phyloP scores from a whole-genome alignment of 306 rosid species.

The Quercus engelmannii region DNA sequence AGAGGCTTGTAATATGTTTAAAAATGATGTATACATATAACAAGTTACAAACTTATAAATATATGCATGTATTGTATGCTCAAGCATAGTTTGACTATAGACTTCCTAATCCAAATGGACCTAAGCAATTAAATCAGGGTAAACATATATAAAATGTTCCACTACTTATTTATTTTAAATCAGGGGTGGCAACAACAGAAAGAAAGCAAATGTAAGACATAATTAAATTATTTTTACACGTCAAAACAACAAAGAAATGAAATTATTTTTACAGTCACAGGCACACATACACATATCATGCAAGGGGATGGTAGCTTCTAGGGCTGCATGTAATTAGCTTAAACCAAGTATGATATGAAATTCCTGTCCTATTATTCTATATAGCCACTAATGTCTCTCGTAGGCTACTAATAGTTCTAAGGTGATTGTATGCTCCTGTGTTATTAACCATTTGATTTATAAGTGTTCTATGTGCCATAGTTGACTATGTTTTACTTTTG shows the following conservation, averaged over 20 bases:
- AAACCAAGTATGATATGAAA: neutral
- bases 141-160: too few relatives aligned
- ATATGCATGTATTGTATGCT: neutral
- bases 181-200: too few relatives aligned
- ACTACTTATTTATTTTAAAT: too few relatives aligned
- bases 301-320: neutral
- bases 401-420: neutral
- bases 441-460: neutral
- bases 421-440: neutral
- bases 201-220: too few relatives aligned
- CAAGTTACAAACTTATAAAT: neutral
- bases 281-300: neutral
- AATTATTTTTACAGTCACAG: too few relatives aligned
- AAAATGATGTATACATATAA: neutral
- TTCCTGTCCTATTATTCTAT: neutral
- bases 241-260: too few relatives aligned
- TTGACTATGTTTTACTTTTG: neutral
- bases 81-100: neutral
- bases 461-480: neutral
- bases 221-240: too few relatives aligned
- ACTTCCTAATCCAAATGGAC: neutral
- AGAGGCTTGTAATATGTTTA: too few relatives aligned
- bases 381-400: neutral
- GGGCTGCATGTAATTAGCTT: neutral
- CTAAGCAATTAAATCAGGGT: too few relatives aligned